phyloP scores from a whole-genome alignment of 306 rosid genomes.

The Sindora glabra region DNA sequence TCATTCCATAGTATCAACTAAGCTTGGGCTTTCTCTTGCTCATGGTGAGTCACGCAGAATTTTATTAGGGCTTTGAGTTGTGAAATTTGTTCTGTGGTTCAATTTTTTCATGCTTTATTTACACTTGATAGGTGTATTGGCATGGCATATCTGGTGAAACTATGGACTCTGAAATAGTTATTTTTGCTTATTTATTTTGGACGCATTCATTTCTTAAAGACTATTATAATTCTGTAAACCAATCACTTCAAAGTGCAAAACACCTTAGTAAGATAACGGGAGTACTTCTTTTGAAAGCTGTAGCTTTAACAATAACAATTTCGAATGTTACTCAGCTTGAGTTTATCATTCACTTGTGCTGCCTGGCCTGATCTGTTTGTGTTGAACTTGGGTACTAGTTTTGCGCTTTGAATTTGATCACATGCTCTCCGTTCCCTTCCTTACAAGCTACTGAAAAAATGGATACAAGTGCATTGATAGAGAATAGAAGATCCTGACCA shows the following conservation, averaged over 20 bases:
- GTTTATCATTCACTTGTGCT: no score
- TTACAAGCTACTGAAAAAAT: no score
- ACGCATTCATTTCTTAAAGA: background rate
- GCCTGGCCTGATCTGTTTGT: no score
- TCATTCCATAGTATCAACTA: slow-evolving; percentile 57
- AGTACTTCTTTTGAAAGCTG: no score
- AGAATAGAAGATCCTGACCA: no score
- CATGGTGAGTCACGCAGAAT: background rate
- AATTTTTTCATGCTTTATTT: slow-evolving; percentile 5
- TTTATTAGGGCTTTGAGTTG: slow-evolving; percentile 12
- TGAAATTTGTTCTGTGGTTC: slow-evolving; percentile 7
- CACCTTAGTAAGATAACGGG: no score
- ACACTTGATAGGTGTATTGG: background rate
- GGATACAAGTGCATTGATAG: no score
- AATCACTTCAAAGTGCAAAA: background rate
- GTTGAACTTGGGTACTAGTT: no score
- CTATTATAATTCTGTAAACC: slow-evolving; percentile 1
- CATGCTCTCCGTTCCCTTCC: no score
- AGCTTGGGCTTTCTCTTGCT: slow-evolving; percentile 17
- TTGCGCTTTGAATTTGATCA: no score
- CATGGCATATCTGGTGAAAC: background rate
- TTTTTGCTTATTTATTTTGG: background rate
- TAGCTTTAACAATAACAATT: no score
- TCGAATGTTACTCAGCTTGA: no score
- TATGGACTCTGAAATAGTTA: slow-evolving; percentile 11